Conservation (phyloP, 768 basidiomycete genomes). For the Macrolepiota albuminosa region DNA sequence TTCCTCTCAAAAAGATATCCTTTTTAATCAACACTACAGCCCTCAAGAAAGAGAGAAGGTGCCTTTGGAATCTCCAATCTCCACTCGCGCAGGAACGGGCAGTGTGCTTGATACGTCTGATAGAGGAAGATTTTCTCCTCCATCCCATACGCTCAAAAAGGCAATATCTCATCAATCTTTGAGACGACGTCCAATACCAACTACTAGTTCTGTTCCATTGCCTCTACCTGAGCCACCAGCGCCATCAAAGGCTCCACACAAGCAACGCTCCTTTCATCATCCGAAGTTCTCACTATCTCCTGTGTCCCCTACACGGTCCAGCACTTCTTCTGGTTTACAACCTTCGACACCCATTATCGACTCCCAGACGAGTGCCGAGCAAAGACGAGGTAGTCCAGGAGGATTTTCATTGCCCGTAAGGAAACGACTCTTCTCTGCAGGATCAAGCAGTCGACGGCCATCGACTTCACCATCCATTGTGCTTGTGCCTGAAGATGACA, state of each 20-base stretch:
- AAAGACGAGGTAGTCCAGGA: slow-evolving; percentile 26
- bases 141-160: slow-evolving; percentile 42
- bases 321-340: slow-evolving; percentile 23
- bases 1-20: slow-evolving; percentile 24
- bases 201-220: slow-evolving; percentile 20
- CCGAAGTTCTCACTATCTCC: slow-evolving; percentile 52
- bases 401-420: slow-evolving; percentile 28
- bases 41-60: slow-evolving; percentile 24
- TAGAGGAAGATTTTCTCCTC: slow-evolving; percentile 13
- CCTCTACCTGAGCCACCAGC: slow-evolving; percentile 24
- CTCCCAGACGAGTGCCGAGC: slow-evolving; percentile 7
- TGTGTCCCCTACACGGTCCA: slow-evolving; percentile 32
- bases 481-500: slow-evolving; percentile 44
- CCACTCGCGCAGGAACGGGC: slow-evolving; percentile 7
- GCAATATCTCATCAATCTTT: slow-evolving; percentile 56
- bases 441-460: slow-evolving; percentile 46
- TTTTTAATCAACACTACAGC: slow-evolving; percentile 22
- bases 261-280: slow-evolving; percentile 64
- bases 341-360: slow-evolving; percentile 21
- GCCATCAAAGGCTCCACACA: slow-evolving; percentile 35
- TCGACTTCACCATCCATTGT: slow-evolving; percentile 41
- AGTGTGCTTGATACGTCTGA: not conserved
- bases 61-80: slow-evolving; percentile 19
- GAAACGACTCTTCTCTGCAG: slow-evolving; percentile 60
- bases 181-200: slow-evolving; percentile 27